Percentiles rank a stretch among this genome's conserved stretches.
phyloP scores from a whole-genome alignment of 2,329 filamentous ascomycete genomes.

The Aspergillus texensis region DNA sequence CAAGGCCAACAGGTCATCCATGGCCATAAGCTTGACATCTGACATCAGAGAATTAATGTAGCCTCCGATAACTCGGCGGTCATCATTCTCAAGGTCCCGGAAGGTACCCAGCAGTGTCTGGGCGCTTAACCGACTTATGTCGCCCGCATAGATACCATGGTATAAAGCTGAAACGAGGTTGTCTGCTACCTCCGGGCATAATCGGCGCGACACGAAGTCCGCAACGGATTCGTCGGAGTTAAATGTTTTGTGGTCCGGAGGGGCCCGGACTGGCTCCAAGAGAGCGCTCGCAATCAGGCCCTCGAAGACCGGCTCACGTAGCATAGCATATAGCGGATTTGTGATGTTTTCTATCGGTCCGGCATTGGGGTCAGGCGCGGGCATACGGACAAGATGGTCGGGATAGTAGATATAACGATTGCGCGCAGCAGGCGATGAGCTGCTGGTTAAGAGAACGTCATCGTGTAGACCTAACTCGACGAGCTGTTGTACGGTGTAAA shows the following conservation, averaged over 20 bases:
- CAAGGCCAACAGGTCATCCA: constrained; percentile 35
- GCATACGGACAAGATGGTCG: constrained; percentile 72
- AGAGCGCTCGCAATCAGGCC: constrained; percentile 44
- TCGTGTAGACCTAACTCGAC: constrained; percentile 59
- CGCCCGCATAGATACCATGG: constrained; percentile 92
- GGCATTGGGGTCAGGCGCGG: constrained; percentile 43
- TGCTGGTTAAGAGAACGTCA: constrained; percentile 59
- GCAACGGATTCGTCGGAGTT: constrained; percentile 70
- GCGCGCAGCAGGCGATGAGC: constrained; percentile 53
- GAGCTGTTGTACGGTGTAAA: constrained; percentile 48
- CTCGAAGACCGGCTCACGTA: constrained; percentile 60
- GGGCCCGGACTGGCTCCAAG: constrained; percentile 33
- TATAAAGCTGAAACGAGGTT: constrained; percentile 74
- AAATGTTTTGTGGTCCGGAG: constrained; percentile 36
- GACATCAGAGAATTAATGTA: constrained; percentile 16
- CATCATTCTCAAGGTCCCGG: constrained; percentile 51
- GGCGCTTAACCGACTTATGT: constrained; percentile 78
- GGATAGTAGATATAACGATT: constrained; percentile 88
- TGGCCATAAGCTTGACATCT: constrained; percentile 15
- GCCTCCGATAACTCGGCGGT: constrained; percentile 22
- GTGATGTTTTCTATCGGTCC: constrained; percentile 30
- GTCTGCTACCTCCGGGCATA: constrained; percentile 62
- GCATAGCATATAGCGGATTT: constrained; percentile 37
- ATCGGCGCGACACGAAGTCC: constrained; percentile 61
- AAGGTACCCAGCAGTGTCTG: constrained; percentile 61